These are phyloP conservation scores for Cochlearia excelsa DNA, from an alignment of 345 rosid species.

Conservation along the genomic window DNA sequence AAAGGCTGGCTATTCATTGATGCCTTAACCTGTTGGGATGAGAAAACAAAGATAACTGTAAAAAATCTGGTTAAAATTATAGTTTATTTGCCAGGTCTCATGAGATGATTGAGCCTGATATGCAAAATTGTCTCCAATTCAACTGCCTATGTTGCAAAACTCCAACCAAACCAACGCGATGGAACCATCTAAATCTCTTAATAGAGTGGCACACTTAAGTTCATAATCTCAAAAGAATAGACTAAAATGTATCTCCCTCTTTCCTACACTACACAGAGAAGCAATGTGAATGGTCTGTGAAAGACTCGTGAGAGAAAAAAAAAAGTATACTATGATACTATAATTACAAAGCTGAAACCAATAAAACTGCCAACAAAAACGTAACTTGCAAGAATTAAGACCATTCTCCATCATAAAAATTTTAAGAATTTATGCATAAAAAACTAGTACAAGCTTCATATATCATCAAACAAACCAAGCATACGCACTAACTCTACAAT, in stretches of 20 bases:
- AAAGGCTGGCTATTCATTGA: slow-evolving; percentile 59
- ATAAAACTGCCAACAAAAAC: background rate
- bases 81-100: slow-evolving; percentile 1
- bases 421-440: no score
- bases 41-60: slow-evolving; percentile 1
- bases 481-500: background rate
- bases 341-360: background rate
- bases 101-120: background rate
- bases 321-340: background rate
- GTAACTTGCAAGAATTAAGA: background rate
- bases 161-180: background rate
- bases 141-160: background rate
- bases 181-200: background rate
- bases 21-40: slow-evolving; percentile 24
- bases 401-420: background rate
- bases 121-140: background rate
- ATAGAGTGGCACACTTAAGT: background rate
- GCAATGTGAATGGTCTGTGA: background rate
- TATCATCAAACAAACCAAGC: background rate
- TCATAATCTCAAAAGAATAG: no score
- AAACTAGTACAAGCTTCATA: background rate
- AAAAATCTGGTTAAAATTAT: background rate
- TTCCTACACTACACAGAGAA: background rate
- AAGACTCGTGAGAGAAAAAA: background rate
- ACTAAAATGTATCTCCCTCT: background rate